Evolutionary conservation across 305 asterid species (phyloP), one percentile per base, ranked within the genome.

Genomic region (Rubia peregrina): DNA sequence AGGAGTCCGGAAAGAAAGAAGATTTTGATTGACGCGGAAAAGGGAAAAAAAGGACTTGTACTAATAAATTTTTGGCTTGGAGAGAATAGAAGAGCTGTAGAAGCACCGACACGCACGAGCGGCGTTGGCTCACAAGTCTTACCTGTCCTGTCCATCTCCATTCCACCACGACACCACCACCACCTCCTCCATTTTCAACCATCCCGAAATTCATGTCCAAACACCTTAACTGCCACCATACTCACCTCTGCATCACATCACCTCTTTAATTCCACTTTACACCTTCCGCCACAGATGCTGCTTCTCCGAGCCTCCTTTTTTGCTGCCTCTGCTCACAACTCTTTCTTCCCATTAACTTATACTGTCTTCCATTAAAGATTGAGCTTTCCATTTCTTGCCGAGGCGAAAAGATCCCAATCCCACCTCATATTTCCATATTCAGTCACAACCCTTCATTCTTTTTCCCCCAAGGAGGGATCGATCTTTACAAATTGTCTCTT

Each of bases 41-140:
- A 30, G 33, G 33, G 3, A 30, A 3, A 30, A 30, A 30, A 30
- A 30, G 33, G 3, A 30, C 2, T 30, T 3, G 2, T 30, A 30
- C 33, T 30, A 30, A 30, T 30, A 30, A 30, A 3, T 30, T 30
- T 30, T 3, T 30, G 33, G 33, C n/a, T 17, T 4, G 53, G 53
- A 12, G 53, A 46, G 51, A 14, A 48, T 48, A 30, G 2, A 1
- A 30, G 33, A 30, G 33, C 33, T 48, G 53, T 17, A 6, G 57
- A 51, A 51, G 14, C 76, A 73, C 76, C 76, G 71, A 73, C n/a
- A n/a, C n/a, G n/a, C 76, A 65, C 19, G 44, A 11, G 65, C 62
- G 71, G n/a, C 65, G 71, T 57, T 65, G 65, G 71, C 70, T 73
- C 33, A 6, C 12, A 3, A 48, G 55, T 12, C 64, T 9, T 63